These are phyloP conservation scores for Castanospermum australe DNA, from an alignment of 306 rosid genomes.

Conservation along the genomic window DNA sequence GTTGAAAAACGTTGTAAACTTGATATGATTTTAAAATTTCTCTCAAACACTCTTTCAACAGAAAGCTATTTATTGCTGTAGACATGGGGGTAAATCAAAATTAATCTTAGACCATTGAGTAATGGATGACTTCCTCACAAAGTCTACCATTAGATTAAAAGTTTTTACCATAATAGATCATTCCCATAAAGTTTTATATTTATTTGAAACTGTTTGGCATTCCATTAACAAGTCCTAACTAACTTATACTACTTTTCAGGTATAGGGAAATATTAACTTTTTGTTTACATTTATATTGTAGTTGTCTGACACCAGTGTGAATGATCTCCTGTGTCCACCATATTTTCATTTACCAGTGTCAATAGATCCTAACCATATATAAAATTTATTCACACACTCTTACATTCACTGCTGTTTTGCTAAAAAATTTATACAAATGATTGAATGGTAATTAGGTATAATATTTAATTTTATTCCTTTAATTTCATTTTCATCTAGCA, in stretches of 20 bases:
- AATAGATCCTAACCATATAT: too few relatives aligned
- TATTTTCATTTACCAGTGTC: not conserved
- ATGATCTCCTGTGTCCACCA: too few relatives aligned
- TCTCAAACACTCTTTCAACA: not conserved
- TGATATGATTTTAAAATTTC: too few relatives aligned
- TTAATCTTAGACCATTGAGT: not conserved
- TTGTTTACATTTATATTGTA: not conserved
- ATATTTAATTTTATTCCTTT: not conserved
- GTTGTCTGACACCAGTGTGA: too few relatives aligned
- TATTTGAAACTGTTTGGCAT: not conserved
- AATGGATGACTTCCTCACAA: not conserved
- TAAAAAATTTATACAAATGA: not conserved
- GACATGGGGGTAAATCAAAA: not conserved
- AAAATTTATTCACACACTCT: too few relatives aligned
- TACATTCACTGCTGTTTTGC: not conserved
- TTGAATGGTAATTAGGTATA: not conserved
- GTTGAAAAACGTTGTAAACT: too few relatives aligned
- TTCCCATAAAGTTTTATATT: not conserved
- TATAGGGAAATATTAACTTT: not conserved
- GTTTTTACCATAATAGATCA: not conserved
- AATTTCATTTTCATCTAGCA: constrained; percentile 4
- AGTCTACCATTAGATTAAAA: not conserved
- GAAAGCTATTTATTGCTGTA: not conserved
- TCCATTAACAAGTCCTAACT: not conserved
- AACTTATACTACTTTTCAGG: not conserved